These are phyloP conservation scores for Candida adriatica DNA, from an alignment of 805 yeast genomes.

Conservation along the genomic window DNA sequence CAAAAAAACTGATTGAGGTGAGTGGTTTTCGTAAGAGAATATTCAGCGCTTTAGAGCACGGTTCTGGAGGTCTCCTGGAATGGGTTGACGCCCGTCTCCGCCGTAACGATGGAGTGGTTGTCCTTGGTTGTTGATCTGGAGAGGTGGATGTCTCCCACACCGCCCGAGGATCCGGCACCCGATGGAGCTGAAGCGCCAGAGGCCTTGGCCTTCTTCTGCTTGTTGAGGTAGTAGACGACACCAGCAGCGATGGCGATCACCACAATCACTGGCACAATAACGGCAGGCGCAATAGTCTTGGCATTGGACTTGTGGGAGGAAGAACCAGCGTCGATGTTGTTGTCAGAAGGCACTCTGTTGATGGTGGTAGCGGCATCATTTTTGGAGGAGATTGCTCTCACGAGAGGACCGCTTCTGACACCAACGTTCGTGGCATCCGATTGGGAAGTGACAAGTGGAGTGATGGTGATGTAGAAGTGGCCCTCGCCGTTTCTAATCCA, in stretches of 20 bases:
- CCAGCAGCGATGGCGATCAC: constrained; percentile 24
- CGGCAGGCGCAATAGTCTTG: constrained; percentile 35
- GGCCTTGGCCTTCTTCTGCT: constrained; percentile 11
- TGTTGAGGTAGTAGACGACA: constrained; percentile 27
- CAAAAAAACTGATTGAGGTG: too few relatives aligned
- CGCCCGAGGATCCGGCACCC: constrained; percentile 2
- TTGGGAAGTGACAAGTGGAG: constrained; percentile 30
- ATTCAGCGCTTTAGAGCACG: constrained; percentile 20
- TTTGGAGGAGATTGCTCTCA: constrained; percentile 29
- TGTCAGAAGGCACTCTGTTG: constrained; percentile 35
- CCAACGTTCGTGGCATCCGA: constrained; percentile 33
- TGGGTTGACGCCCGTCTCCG: constrained; percentile 21
- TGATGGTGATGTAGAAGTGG: constrained; percentile 31
- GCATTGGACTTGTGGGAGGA: constrained; percentile 18
- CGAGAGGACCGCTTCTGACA: constrained; percentile 32
- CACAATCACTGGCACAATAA: constrained; percentile 35
- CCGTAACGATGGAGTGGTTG: constrained; percentile 18
- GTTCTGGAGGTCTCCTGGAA: constrained; percentile 25
- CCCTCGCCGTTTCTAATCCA: constrained; percentile 30
- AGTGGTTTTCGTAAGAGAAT: too few relatives aligned
- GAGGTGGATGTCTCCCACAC: constrained; percentile 18
- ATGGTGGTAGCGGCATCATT: constrained; percentile 27
- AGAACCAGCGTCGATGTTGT: constrained; percentile 18
- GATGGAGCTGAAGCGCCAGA: constrained; percentile 1
- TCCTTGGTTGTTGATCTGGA: constrained; percentile 21